Base-by-base conservation (phyloP, 441 rosid genomes). In the Cnidoscolus chayamansa region DNA sequence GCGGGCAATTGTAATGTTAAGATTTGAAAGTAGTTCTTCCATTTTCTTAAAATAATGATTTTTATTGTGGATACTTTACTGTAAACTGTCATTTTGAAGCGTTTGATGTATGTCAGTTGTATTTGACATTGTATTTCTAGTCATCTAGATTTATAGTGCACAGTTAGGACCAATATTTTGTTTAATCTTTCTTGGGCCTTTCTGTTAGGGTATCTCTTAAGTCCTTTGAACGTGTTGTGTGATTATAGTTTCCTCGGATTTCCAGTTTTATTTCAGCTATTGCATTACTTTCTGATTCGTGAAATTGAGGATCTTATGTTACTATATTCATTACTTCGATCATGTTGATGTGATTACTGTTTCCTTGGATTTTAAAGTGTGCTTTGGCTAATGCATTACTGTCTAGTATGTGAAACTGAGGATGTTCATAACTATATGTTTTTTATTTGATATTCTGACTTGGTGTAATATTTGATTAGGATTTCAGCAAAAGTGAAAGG, bases 401-500 rank as follows among this genome's bases (percentile, higher is more conserved):
- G 60, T 47, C 67, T 48, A 17, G 32, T 66, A 54, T 32, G n/a
- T 67, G 20, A 67, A 17, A 35, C 31, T 72, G 62, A 31, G 35
- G 56, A 13, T 74, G 31, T 65, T 43, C 61, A 43, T 45, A 32
- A 50, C 64, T 71, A 16, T 19, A 43, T 51, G 37, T 73, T 45
- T 70, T 51, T 30, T 45, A 13, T 31, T 35, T 68, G 31, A 6
- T 32, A 61, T 65, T 31, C 62, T 67, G 53, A 58, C 15, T 74
- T 58, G 65, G 11, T 60, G 20, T 73, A 12, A n/a, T 31, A 31
- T 67, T 76, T 77, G 62, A 56, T 74, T 75, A 94, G 97, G 86
- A 88, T 81, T 88, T 89, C 80, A 75, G 88, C 84, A 81, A 82
- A 77, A 79, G 79, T 63, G 92, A 88, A 76, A 86, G 85, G 72